Evolutionary conservation across 129 eudicot species (phyloP).

Genomic region (Flaveria trinervia): DNA sequence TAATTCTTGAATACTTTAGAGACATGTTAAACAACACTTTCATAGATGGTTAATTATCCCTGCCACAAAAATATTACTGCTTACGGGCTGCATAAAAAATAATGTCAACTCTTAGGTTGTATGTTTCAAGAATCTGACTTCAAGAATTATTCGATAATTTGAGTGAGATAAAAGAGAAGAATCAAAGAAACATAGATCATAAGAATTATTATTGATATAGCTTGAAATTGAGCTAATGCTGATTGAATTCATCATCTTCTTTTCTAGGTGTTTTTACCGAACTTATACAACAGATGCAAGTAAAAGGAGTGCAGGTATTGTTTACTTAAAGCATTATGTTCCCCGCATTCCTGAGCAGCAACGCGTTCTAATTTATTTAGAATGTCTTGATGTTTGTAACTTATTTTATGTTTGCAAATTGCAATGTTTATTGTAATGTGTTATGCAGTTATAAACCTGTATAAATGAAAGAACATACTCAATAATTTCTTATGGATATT

Average conservation of each 20-base stretch:
- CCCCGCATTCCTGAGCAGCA: not conserved
- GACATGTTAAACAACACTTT: too few relatives aligned
- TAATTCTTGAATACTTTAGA: not conserved
- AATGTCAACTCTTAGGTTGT: not conserved
- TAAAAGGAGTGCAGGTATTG: conserved; percentile 95
- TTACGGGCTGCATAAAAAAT: not conserved
- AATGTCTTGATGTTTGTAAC: not conserved
- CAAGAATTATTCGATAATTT: not conserved
- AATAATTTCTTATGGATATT: too few relatives aligned
- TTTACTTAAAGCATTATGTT: not conserved
- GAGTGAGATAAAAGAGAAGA: not conserved
- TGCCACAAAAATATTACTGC: not conserved
- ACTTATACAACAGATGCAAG: conserved; percentile 98
- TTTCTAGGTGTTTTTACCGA: conserved; percentile 94
- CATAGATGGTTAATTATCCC: not conserved
- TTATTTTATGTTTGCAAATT: not conserved
- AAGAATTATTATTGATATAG: not conserved
- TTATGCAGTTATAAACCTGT: not conserved
- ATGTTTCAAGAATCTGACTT: not conserved
- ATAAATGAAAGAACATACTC: not conserved
- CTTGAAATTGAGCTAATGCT: not conserved
- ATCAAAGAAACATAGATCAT: not conserved
- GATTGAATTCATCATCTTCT: conserved; percentile 11
- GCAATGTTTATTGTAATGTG: not conserved
- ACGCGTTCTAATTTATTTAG: not conserved